These are phyloP conservation scores for Colletotrichum lini DNA, from an alignment of 2,329 filamentous ascomycete species.

Conservation along the genomic window DNA sequence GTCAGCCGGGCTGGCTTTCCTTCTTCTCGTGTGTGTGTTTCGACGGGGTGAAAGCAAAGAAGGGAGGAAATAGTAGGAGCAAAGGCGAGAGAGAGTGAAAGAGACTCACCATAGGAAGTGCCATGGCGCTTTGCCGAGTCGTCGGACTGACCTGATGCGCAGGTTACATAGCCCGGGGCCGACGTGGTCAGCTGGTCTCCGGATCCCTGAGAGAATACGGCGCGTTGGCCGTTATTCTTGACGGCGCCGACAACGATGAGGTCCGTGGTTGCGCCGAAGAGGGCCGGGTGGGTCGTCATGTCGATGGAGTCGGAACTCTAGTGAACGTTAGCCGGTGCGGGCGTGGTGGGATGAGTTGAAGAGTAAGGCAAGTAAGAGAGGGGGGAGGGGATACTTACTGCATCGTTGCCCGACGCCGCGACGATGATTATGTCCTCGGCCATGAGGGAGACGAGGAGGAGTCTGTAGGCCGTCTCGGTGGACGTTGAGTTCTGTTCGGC, in stretches of 20 bases:
- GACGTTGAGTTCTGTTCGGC: neutral
- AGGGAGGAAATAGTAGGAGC: too few relatives aligned
- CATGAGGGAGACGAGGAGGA: slow-evolving; percentile 18
- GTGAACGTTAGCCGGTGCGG: neutral
- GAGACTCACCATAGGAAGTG: slow-evolving; percentile 20
- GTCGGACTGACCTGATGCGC: neutral
- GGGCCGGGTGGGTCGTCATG: slow-evolving; percentile 16
- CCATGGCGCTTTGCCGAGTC: neutral
- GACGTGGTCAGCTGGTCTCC: slow-evolving; percentile 20
- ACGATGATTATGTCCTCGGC: slow-evolving; percentile 29
- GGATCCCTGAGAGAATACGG: slow-evolving; percentile 19
- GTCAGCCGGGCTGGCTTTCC: too few relatives aligned
- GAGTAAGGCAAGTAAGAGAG: too few relatives aligned
- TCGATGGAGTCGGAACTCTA: neutral
- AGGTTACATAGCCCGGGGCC: neutral
- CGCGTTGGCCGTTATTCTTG: slow-evolving; percentile 3
- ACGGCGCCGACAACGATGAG: slow-evolving; percentile 33
- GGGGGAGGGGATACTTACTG: neutral
- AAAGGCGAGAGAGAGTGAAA: too few relatives aligned
- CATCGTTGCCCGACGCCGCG: slow-evolving; percentile 19
- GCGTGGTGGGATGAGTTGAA: neutral
- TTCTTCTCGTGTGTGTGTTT: fast-evolving
- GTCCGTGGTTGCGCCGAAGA: slow-evolving; percentile 16
- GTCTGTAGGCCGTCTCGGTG: slow-evolving; percentile 1
- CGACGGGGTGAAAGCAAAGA: too few relatives aligned